Conservation (phyloP, 331 rosid species). For the Dryas integrifolia region DNA sequence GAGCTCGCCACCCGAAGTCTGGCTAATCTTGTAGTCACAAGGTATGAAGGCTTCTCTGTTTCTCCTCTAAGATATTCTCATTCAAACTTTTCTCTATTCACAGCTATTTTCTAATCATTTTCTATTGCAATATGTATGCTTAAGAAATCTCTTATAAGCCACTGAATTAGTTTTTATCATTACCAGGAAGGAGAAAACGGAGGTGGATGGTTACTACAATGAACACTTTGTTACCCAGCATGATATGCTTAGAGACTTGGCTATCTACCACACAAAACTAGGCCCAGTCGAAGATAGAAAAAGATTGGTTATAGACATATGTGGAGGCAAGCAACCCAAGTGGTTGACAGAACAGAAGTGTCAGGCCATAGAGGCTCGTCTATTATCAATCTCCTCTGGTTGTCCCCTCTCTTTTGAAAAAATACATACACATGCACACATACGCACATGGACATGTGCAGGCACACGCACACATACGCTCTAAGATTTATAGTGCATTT, state of each 20-base stretch:
- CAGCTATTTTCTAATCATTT: neutral
- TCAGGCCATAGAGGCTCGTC: constrained; percentile 26
- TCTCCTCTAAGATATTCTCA: neutral
- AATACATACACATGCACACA: neutral
- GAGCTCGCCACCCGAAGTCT: constrained; percentile 32
- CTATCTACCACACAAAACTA: constrained; percentile 28
- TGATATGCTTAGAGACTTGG: constrained; percentile 52
- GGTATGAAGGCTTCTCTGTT: constrained; percentile 23
- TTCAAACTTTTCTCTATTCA: too few relatives aligned
- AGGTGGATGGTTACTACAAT: constrained; percentile 26
- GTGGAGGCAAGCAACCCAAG: constrained; percentile 36
- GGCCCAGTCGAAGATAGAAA: constrained; percentile 31
- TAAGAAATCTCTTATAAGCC: neutral
- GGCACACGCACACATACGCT: neutral
- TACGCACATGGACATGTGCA: neutral
- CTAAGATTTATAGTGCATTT: neutral
- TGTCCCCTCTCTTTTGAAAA: constrained; percentile 17
- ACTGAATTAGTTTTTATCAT: constrained; percentile 4
- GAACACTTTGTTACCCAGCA: constrained; percentile 37
- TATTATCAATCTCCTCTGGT: constrained; percentile 53
- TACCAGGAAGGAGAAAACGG: constrained; percentile 36
- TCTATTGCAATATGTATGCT: neutral
- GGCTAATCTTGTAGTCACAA: constrained; percentile 37
- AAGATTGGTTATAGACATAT: constrained; percentile 35
- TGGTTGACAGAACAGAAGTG: constrained; percentile 44